phyloP scores from a whole-genome alignment of 495 filamentous ascomycete genomes.

The Aspergillus mulundensis region DNA sequence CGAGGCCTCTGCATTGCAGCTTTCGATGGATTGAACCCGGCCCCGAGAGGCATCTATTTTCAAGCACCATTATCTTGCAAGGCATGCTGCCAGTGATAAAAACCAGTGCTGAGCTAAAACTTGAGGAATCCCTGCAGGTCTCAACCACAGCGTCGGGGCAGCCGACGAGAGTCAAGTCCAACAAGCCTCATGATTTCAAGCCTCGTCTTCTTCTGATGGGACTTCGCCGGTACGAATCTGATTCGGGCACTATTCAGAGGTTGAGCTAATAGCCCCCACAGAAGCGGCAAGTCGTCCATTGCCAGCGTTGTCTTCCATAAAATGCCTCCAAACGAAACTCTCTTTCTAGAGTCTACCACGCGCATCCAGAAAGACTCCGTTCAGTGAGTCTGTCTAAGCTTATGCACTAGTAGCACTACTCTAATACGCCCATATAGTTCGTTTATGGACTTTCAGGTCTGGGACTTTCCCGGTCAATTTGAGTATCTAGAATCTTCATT shows the following conservation, averaged over 20 bases:
- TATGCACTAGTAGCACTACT: background rate
- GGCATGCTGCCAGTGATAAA: constrained; percentile 19
- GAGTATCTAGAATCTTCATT: constrained; percentile 81
- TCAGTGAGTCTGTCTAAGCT: constrained; percentile 54
- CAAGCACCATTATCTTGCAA: constrained; percentile 16
- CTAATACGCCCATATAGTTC: constrained; percentile 51
- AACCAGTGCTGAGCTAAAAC: constrained; percentile 35
- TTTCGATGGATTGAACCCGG: constrained; percentile 11
- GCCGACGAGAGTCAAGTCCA: constrained; percentile 24
- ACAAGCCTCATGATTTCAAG: constrained; percentile 52
- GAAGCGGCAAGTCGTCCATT: constrained; percentile 96
- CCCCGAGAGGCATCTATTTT: constrained; percentile 15
- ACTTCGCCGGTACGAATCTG: constrained; percentile 68
- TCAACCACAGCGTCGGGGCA: constrained; percentile 25
- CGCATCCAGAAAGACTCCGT: constrained; percentile 89
- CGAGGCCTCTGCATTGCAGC: background rate
- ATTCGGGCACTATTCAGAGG: background rate
- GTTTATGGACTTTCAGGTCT: constrained; percentile 98
- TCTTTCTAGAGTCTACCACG: constrained; percentile 92
- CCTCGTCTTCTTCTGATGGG: constrained; percentile 93
- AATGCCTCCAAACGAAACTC: constrained; percentile 87
- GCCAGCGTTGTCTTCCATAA: constrained; percentile 98
- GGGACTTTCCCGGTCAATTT: constrained; percentile 93
- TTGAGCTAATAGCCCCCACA: constrained; percentile 32
- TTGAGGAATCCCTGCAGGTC: constrained; percentile 35